These are phyloP conservation scores for Solanum phureja DNA, from an alignment of 257 asterid species.

Conservation along the genomic window DNA sequence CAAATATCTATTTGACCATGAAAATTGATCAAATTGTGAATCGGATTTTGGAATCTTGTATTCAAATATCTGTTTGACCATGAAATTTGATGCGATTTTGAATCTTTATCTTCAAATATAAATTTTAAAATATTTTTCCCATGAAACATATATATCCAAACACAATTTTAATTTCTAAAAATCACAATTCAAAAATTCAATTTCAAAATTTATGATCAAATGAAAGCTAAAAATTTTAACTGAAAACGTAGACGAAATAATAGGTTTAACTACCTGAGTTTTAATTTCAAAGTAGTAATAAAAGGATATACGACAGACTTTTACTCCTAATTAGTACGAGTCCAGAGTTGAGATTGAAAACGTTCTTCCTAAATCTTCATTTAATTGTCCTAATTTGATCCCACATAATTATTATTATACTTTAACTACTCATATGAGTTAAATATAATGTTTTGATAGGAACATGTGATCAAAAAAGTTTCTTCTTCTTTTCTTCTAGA, in stretches of 20 bases:
- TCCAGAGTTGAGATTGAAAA: not conserved
- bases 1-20: too few species aligned
- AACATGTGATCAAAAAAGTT: not conserved
- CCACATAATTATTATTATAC: not conserved
- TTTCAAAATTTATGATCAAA: too few species aligned
- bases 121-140: too few species aligned
- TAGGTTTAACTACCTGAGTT: not conserved
- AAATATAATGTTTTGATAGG: not conserved
- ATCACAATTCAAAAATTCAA: too few species aligned
- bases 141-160: too few species aligned
- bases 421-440: not conserved
- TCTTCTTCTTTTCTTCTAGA: not conserved
- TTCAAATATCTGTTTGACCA: too few species aligned
- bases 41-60: too few species aligned
- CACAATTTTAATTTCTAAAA: too few species aligned
- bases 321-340: not conserved
- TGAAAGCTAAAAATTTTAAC: accelerated
- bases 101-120: too few species aligned
- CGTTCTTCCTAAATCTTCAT: not conserved
- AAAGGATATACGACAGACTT: not conserved
- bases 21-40: too few species aligned
- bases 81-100: too few species aligned
- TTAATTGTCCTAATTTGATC: not conserved
- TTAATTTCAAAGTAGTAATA: not conserved
- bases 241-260: too few species aligned